Conservation (phyloP, 176 grass and related monocot genomes). For the Triticum turgidum region DNA sequence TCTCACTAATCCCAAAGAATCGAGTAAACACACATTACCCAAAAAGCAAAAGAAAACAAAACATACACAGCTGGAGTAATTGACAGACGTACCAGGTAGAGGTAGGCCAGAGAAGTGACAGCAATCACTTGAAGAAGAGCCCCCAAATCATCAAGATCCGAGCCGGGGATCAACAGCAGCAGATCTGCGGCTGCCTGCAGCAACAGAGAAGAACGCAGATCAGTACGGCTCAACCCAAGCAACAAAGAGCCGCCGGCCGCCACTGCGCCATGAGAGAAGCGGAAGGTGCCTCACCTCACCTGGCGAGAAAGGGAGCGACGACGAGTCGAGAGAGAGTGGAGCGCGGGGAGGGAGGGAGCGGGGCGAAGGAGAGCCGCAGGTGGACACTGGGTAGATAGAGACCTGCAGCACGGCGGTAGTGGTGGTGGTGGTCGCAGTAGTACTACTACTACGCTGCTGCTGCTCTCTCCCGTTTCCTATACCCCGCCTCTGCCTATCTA, state of each 20-base stretch:
- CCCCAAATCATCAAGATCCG: constrained; percentile 9
- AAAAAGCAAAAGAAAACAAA: background rate
- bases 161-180: background rate
- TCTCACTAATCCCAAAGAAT: background rate
- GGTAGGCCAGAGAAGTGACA: background rate
- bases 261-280: background rate
- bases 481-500: constrained; percentile 7
- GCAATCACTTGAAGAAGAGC: constrained; percentile 5
- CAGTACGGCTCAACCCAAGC: background rate
- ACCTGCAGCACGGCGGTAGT: background rate
- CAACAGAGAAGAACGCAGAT: constrained; percentile 11
- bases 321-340: background rate
- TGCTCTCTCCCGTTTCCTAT: constrained; percentile 9
- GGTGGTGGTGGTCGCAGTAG: constrained; percentile 6
- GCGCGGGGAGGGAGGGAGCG: background rate
- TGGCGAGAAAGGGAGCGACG: background rate
- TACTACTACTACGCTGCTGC: no score
- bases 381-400: constrained; percentile 19
- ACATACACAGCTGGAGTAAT: background rate
- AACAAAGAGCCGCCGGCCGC: background rate
- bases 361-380: background rate
- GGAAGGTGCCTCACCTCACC: constrained; percentile 28
- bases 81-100: constrained; percentile 2
- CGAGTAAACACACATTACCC: constrained; percentile 28
- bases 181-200: constrained; percentile 41